Percentiles rank a stretch among this genome's conserved stretches.
These are phyloP conservation scores for Discostella stelligera DNA, from an alignment of 352 stramenopile genomes.

Conservation along the genomic window DNA sequence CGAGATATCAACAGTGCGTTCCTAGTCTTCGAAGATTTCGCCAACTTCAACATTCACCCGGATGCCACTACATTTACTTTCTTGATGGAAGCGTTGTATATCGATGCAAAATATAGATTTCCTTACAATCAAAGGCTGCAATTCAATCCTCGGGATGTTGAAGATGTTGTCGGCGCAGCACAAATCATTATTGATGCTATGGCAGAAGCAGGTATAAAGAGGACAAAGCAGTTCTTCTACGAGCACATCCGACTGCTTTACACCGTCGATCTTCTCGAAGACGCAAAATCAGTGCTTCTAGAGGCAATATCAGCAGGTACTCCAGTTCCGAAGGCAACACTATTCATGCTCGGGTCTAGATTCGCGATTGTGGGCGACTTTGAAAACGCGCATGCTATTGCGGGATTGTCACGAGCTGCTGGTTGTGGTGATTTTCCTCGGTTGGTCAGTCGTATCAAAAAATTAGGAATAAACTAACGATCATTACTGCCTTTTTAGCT, in stretches of 20 bases:
- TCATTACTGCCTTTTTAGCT: constrained; percentile 12
- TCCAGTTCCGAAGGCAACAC: constrained; percentile 45
- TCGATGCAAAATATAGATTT: constrained; percentile 38
- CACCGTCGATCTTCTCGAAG: constrained; percentile 25
- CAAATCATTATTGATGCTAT: constrained; percentile 40
- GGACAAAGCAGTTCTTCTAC: constrained; percentile 34
- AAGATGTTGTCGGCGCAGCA: constrained; percentile 32
- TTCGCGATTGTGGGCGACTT: constrained; percentile 55
- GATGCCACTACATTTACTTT: constrained; percentile 51
- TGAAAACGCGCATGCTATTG: constrained; percentile 50
- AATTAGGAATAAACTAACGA: constrained; percentile 3
- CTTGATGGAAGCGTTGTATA: constrained; percentile 46
- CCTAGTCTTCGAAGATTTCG: constrained; percentile 37
- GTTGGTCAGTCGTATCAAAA: constrained; percentile 31
- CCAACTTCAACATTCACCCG: constrained; percentile 19
- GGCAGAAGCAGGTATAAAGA: constrained; percentile 27
- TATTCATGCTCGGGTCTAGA: constrained; percentile 49
- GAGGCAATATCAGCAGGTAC: constrained; percentile 20
- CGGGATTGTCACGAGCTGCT: constrained; percentile 24
- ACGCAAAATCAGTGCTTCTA: constrained; percentile 34
- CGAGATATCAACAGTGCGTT: constrained; percentile 45
- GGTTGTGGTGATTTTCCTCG: constrained; percentile 36
- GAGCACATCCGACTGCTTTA: constrained; percentile 45
- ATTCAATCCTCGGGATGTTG: constrained; percentile 11
- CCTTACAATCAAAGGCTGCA: not conserved